A percentile compares a stretch with the other conserved stretches of the same genome.
Conservation (phyloP, 805 yeast genomes). For the Sungouiozyma ichnusensis region DNA sequence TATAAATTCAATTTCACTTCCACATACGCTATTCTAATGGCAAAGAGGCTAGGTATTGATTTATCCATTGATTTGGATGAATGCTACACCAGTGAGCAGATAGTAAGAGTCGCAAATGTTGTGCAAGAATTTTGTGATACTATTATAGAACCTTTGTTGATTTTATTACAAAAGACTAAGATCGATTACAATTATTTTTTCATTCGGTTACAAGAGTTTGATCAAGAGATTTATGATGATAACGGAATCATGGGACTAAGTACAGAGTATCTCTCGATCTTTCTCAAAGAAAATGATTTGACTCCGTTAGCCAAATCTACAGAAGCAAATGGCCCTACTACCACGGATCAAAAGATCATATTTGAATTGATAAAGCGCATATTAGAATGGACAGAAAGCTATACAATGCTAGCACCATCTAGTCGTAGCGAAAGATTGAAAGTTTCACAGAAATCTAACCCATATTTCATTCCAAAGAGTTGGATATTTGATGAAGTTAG, state of each 20-base stretch:
- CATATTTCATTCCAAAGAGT: slow-evolving; percentile 70
- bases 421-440: slow-evolving; percentile 32
- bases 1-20: slow-evolving; percentile 54
- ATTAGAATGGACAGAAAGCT: slow-evolving; percentile 43
- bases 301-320: slow-evolving; percentile 15
- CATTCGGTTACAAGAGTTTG: slow-evolving; percentile 43
- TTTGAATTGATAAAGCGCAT: slow-evolving; percentile 35
- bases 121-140: slow-evolving; percentile 15
- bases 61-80: slow-evolving; percentile 12
- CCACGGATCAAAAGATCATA: slow-evolving; percentile 9
- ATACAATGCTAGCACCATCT: slow-evolving; percentile 33
- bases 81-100: slow-evolving; percentile 1
- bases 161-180: slow-evolving; percentile 47
- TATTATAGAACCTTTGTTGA: slow-evolving; percentile 50
- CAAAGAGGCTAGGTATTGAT: slow-evolving; percentile 58
- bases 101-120: slow-evolving; percentile 7
- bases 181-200: slow-evolving; percentile 79
- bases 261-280: slow-evolving; percentile 10
- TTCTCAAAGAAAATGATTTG: slow-evolving; percentile 12
- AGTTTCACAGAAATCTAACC: slow-evolving; percentile 47
- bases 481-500: slow-evolving; percentile 85
- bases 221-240: slow-evolving; percentile 29
- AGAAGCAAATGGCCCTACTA: slow-evolving; percentile 6
- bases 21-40: slow-evolving; percentile 47
- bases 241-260: slow-evolving; percentile 15